Percentiles rank a stretch among this genome's conserved stretches.
Conservation (phyloP, 129 eudicot genomes). For the Helichrysum umbraculigerum region DNA sequence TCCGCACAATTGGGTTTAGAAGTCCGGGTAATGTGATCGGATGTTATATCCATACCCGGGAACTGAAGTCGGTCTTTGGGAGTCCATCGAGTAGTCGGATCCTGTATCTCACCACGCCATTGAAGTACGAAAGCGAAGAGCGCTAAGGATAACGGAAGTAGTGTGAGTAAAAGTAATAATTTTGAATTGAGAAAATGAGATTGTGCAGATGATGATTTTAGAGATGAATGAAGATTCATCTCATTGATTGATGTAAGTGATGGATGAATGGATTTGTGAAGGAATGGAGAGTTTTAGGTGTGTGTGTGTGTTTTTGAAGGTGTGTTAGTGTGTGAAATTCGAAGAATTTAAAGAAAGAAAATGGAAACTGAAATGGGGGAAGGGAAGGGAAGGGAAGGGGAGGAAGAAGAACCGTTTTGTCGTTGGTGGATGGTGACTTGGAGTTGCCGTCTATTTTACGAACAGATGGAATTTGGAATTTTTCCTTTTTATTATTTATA, state of each 20-base stretch:
- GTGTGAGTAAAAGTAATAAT: conserved; percentile 59
- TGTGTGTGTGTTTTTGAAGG: not conserved
- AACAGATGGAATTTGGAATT: too few relatives aligned
- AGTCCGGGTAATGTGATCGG: conserved; percentile 10
- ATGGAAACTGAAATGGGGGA: not conserved
- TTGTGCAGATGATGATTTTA: conserved; percentile 30
- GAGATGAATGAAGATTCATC: conserved; percentile 44
- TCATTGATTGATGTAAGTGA: not conserved
- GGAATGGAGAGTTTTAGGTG: not conserved
- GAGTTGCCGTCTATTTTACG: conserved; percentile 7
- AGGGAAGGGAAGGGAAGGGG: not conserved
- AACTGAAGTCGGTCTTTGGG: conserved; percentile 36
- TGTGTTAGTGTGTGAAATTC: conserved; percentile 5
- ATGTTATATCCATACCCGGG: conserved; percentile 41
- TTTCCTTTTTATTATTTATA: too few relatives aligned
- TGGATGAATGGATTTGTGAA: not conserved
- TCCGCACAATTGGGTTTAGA: conserved; percentile 35
- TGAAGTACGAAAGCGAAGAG: conserved; percentile 80
- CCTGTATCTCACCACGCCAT: conserved; percentile 77
- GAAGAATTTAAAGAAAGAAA: not conserved
- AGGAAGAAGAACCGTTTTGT: conserved; percentile 31
- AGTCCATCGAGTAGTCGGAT: conserved; percentile 42
- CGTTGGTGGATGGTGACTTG: conserved; percentile 28
- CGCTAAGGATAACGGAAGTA: conserved; percentile 75
- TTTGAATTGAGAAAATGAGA: conserved; percentile 43